These are phyloP conservation scores for Coemansia reversa DNA, from an alignment of 192 early-diverging fungal species.

Conservation along the genomic window DNA sequence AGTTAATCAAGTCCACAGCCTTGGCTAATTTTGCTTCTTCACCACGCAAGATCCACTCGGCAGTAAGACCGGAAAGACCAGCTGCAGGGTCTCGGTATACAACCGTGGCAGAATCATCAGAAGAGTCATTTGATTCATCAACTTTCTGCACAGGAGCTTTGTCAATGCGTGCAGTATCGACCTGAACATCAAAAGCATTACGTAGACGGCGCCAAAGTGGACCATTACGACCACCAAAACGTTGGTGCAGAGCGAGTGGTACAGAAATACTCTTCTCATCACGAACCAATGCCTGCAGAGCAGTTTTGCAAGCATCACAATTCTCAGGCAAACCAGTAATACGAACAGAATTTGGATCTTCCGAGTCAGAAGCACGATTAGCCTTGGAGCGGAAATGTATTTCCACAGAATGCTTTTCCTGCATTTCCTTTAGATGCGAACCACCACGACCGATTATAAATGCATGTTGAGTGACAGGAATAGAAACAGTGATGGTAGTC, in stretches of 20 bases:
- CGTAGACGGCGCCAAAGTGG: conserved; percentile 59
- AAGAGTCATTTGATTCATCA: conserved; percentile 37
- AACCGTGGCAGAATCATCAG: conserved; percentile 11
- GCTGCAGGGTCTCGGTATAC: conserved; percentile 27
- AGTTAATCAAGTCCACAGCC: conserved; percentile 33
- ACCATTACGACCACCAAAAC: conserved; percentile 55
- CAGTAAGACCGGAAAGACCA: conserved; percentile 16
- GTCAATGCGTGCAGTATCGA: conserved; percentile 49
- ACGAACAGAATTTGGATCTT: conserved; percentile 42
- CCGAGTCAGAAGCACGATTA: neutral
- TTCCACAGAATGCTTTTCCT: conserved; percentile 63
- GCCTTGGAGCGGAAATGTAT: conserved; percentile 57
- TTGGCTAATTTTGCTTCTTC: conserved; percentile 53
- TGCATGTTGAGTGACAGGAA: conserved; percentile 76
- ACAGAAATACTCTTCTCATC: conserved; percentile 54
- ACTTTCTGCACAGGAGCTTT: conserved; percentile 50
- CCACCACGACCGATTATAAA: conserved; percentile 82
- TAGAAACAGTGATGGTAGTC: conserved; percentile 56
- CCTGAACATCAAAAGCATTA: conserved; percentile 62
- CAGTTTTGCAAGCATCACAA: conserved; percentile 54
- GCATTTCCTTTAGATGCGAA: conserved; percentile 66
- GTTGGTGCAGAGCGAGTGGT: conserved; percentile 59
- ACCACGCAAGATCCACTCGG: conserved; percentile 59
- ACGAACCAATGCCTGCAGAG: conserved; percentile 55
- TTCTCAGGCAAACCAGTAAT: conserved; percentile 61